Percentiles rank a stretch among this genome's conserved stretches.
These are phyloP conservation scores for Acer yangbiense DNA, from an alignment of 345 rosid species.

Conservation along the genomic window DNA sequence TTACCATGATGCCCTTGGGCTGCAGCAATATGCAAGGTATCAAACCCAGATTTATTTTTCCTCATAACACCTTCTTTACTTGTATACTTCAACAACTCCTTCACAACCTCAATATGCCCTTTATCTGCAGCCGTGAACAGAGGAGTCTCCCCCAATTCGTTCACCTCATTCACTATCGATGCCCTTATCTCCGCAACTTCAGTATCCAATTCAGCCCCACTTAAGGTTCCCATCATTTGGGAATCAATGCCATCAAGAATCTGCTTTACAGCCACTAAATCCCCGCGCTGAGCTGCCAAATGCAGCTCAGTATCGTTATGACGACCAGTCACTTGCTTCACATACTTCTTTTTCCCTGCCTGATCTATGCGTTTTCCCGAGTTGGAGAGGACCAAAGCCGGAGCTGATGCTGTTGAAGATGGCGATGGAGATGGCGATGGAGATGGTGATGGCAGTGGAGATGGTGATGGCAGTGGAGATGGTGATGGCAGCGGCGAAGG, in stretches of 20 bases:
- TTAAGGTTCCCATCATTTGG: conserved; percentile 67
- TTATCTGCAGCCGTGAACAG: conserved; percentile 86
- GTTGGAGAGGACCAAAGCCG: conserved; percentile 76
- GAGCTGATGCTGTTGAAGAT: conserved; percentile 70
- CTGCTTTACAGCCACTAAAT: conserved; percentile 69
- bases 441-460: conserved; percentile 31
- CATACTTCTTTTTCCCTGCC: conserved; percentile 85
- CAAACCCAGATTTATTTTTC: conserved; percentile 80
- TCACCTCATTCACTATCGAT: conserved; percentile 84
- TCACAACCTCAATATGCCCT: conserved; percentile 88
- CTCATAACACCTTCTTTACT: conserved; percentile 69
- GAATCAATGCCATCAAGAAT: conserved; percentile 72
- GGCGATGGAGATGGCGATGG: conserved; percentile 78
- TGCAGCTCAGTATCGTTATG: conserved; percentile 91
- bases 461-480: conserved; percentile 42
- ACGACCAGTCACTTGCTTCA: conserved; percentile 93
- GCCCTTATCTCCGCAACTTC: conserved; percentile 87
- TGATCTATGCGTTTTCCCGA: conserved; percentile 93
- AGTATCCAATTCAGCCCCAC: conserved; percentile 68
- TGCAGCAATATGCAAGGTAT: conserved; percentile 90
- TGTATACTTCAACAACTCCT: conserved; percentile 81
- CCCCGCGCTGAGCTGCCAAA: conserved; percentile 85
- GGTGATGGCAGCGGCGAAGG: conserved; percentile 41
- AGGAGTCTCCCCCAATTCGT: conserved; percentile 92
- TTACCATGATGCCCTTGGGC: conserved; percentile 89